A percentile compares a stretch with the other conserved stretches of the same genome.
phyloP scores from a whole-genome alignment of 257 asterid genomes.

The Lycium ferocissimum region DNA sequence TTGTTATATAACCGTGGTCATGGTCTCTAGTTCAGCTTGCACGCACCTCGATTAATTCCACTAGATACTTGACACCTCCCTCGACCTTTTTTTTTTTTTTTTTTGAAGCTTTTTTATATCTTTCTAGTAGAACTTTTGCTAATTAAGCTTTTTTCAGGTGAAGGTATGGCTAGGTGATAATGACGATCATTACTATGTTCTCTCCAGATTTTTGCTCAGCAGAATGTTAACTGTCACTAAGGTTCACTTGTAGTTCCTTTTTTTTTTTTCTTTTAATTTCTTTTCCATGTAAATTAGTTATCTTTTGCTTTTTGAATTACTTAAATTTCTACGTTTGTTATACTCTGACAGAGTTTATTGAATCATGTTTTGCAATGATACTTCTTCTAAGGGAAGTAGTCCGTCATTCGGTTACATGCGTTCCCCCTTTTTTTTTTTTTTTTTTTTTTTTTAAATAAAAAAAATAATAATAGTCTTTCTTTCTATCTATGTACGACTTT shows the following conservation, averaged over 20 bases:
- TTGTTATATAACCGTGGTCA: too few species aligned
- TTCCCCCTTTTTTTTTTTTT: too few species aligned
- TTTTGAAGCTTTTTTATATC: too few species aligned
- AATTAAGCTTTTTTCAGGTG: slow-evolving; percentile 52
- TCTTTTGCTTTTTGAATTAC: not conserved
- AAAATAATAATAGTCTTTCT: too few species aligned
- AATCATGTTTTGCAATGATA: not conserved
- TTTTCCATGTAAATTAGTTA: not conserved
- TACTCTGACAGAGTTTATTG: not conserved
- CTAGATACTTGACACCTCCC: too few species aligned
- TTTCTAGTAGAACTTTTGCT: not conserved
- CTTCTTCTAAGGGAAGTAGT: not conserved
- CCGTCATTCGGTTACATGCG: not conserved
- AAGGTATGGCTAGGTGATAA: slow-evolving; percentile 99
- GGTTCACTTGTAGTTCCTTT: slow-evolving; percentile 46
- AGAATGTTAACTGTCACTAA: slow-evolving; percentile 97
- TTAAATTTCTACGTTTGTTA: not conserved
- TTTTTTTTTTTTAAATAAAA: too few species aligned
- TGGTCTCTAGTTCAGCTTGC: too few species aligned
- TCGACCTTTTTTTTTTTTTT: too few species aligned
- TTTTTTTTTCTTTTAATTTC: not conserved
- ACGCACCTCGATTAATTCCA: too few species aligned
- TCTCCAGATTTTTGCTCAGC: slow-evolving; percentile 95
- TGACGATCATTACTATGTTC: slow-evolving; percentile 98
- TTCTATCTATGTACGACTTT: not conserved